Percentiles rank a stretch among this genome's conserved stretches.
Conservation (phyloP, 2,329 filamentous ascomycete species). For the Fusarium vanettenii region DNA sequence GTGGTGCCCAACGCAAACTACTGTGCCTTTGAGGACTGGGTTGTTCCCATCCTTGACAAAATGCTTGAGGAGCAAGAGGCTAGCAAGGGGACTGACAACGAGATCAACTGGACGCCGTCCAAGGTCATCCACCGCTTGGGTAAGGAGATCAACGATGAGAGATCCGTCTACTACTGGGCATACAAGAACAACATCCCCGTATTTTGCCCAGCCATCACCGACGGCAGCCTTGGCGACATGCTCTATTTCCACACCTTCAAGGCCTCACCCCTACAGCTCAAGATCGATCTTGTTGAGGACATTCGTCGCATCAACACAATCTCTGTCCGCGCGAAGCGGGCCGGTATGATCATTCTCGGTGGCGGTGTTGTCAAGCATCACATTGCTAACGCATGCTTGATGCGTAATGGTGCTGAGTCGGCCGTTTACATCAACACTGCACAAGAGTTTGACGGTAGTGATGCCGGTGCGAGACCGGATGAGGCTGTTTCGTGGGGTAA, state of each 20-base stretch:
- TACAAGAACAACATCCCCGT: conserved; percentile 97
- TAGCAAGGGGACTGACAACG: conserved; percentile 73
- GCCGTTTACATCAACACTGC: conserved; percentile 98
- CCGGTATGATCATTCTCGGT: conserved; percentile 95
- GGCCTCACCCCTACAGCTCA: conserved; percentile 81
- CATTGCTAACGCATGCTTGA: conserved; percentile 96
- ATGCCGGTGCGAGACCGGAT: conserved; percentile 93
- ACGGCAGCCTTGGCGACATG: conserved; percentile 97
- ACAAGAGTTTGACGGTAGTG: conserved; percentile 97
- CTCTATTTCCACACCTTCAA: conserved; percentile 98
- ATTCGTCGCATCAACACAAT: conserved; percentile 94
- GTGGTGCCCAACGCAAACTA: conserved; percentile 96
- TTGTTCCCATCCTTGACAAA: conserved; percentile 91
- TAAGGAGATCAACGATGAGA: conserved; percentile 92
- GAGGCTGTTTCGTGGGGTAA: conserved; percentile 99
- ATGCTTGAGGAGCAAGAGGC: conserved; percentile 96
- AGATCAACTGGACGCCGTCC: conserved; percentile 91
- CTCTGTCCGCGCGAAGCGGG: conserved; percentile 85
- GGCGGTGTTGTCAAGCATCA: conserved; percentile 98
- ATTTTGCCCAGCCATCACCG: conserved; percentile 95
- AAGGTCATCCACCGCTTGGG: conserved; percentile 91
- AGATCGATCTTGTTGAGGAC: conserved; percentile 92
- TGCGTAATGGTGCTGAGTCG: conserved; percentile 97
- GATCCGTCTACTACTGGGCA: conserved; percentile 96
- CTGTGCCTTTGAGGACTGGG: conserved; percentile 97